Evolutionary conservation across 2,329 filamentous ascomycete genomes (phyloP).

Genomic region (Aspergillus jensenii): DNA sequence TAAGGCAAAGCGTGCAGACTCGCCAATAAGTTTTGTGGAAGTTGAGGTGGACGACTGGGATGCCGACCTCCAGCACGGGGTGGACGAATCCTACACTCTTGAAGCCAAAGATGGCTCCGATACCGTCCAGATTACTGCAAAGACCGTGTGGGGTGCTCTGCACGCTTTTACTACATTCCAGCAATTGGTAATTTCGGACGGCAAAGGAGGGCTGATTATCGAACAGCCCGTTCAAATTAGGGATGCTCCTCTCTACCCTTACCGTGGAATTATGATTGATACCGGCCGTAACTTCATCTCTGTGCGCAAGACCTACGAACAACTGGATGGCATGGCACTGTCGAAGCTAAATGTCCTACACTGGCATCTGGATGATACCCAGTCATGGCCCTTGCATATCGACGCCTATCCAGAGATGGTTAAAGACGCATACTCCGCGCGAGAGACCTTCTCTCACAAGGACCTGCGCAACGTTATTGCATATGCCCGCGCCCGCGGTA

Average conservation of each 20-base stretch:
- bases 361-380: conserved; percentile 57
- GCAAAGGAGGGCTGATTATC: conserved; percentile 46
- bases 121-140: conserved; percentile 47
- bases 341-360: conserved; percentile 60
- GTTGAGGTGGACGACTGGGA: conserved; percentile 47
- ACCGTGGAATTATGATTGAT: conserved; percentile 58
- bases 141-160: conserved; percentile 56
- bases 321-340: conserved; percentile 56
- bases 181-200: conserved; percentile 54
- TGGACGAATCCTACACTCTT: conserved; percentile 58
- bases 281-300: conserved; percentile 56
- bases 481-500: conserved; percentile 55
- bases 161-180: conserved; percentile 60
- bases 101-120: conserved; percentile 42
- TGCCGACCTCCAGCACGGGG: conserved; percentile 55
- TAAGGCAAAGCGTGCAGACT: conserved; percentile 31
- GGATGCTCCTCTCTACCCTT: conserved; percentile 53
- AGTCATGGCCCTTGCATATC: conserved; percentile 57
- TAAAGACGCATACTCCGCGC: conserved; percentile 54
- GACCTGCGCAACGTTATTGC: conserved; percentile 47
- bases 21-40: conserved; percentile 44
- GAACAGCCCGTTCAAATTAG: conserved; percentile 55
- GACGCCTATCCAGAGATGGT: conserved; percentile 53
- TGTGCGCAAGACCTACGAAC: conserved; percentile 52
- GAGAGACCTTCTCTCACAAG: conserved; percentile 47